Conservation (phyloP, 2,329 filamentous ascomycete genomes). For the Ramularia endophylla region DNA sequence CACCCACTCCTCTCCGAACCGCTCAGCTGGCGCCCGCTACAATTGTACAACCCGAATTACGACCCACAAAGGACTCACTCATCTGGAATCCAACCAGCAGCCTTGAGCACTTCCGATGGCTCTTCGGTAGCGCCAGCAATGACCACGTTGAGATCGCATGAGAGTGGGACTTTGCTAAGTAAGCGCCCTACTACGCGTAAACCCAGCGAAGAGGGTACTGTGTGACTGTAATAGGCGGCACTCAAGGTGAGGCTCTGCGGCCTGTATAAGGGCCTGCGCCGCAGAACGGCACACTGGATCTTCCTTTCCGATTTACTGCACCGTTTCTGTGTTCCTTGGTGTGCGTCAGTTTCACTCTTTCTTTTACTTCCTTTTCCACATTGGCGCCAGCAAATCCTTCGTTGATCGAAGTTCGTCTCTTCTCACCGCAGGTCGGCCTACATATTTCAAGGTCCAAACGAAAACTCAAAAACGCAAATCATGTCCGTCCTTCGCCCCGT, state of each 20-base stretch:
- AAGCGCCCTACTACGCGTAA: constrained; percentile 21
- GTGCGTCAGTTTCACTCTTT: constrained; percentile 21
- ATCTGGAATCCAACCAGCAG: constrained; percentile 17
- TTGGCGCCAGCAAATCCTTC: constrained; percentile 26
- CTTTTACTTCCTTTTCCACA: constrained; percentile 20
- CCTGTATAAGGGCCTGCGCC: constrained; percentile 25
- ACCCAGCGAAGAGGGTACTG: constrained; percentile 9
- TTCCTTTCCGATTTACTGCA: constrained; percentile 17
- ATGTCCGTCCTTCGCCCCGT: constrained; percentile 47
- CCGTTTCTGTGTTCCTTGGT: constrained; percentile 15
- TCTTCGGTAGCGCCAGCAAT: constrained; percentile 28
- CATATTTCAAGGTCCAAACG: constrained; percentile 8
- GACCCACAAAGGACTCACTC: constrained; percentile 10
- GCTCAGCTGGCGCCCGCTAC: neutral
- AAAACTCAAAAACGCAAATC: constrained; percentile 18
- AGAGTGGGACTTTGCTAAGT: constrained; percentile 17
- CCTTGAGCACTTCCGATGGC: constrained; percentile 14
- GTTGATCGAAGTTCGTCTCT: constrained; percentile 41
- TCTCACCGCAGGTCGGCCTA: constrained; percentile 41
- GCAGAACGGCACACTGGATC: constrained; percentile 16
- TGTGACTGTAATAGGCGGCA: constrained; percentile 19
- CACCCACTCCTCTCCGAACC: constrained; percentile 7
- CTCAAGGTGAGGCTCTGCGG: constrained; percentile 8
- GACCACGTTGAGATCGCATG: constrained; percentile 21
- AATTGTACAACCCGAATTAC: constrained; percentile 9